phyloP scores from a whole-genome alignment of 768 basidiomycete species.

The Porpolomopsis calyptriformis region DNA sequence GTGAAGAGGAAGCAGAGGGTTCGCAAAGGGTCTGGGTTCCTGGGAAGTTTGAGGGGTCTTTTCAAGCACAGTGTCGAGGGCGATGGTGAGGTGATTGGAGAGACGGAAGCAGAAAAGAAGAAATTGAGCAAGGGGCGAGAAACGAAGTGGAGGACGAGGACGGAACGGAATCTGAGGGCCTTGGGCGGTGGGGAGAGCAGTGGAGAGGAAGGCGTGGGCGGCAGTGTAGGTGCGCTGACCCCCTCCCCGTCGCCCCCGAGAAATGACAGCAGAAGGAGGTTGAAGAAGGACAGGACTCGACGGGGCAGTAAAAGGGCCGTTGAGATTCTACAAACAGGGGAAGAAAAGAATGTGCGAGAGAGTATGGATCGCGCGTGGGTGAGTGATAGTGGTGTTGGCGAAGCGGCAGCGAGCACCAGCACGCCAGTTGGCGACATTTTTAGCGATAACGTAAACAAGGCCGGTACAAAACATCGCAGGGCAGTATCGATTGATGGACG shows the following conservation, averaged over 20 bases:
- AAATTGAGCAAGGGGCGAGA: background rate
- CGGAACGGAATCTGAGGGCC: constrained; percentile 15
- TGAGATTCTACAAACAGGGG: background rate
- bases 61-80: constrained; percentile 26
- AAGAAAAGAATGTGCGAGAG: background rate
- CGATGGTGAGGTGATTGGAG: constrained; percentile 13
- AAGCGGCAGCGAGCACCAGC: too few species aligned
- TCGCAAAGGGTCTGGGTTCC: constrained; percentile 22
- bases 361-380: constrained; percentile 11
- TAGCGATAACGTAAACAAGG: too few species aligned
- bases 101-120: constrained; percentile 6
- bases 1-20: constrained; percentile 15
- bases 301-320: background rate
- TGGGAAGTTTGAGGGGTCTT: constrained; percentile 37
- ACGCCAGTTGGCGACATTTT: too few species aligned
- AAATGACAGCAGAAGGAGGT: constrained; percentile 4
- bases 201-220: constrained; percentile 16
- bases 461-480: background rate
- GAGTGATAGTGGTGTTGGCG: constrained; percentile 11
- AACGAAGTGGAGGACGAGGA: constrained; percentile 17
- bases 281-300: constrained; percentile 4
- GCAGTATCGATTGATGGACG: background rate
- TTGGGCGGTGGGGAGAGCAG: constrained; percentile 6
- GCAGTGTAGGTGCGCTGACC: background rate
- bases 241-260: background rate